Evolutionary conservation across 805 yeast genomes (phyloP).

Genomic region (Schwanniomyces sp.): DNA sequence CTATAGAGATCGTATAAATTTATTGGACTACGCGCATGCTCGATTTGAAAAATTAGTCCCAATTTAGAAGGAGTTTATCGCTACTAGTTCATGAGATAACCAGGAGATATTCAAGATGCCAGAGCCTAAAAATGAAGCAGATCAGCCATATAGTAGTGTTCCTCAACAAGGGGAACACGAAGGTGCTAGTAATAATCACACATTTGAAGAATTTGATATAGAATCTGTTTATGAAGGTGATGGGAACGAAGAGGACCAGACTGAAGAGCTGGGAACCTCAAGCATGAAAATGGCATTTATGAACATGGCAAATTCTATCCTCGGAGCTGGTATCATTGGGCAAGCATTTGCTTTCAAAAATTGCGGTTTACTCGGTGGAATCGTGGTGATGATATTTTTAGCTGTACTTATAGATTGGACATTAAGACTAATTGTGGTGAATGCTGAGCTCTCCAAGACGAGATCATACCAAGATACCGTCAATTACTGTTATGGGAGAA

Average conservation of each 20-base stretch:
- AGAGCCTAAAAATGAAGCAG: neutral
- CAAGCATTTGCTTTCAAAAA: constrained; percentile 86
- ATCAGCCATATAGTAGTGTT: constrained; percentile 4
- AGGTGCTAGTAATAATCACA: neutral
- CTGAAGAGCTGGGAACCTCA: constrained; percentile 28
- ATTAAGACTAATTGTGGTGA: constrained; percentile 69
- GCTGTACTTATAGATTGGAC: constrained; percentile 89
- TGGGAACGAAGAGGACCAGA: constrained; percentile 7
- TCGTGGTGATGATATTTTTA: constrained; percentile 56
- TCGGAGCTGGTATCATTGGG: constrained; percentile 96
- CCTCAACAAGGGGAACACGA: neutral
- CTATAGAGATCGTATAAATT: neutral
- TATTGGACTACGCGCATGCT: neutral
- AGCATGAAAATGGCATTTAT: constrained; percentile 82
- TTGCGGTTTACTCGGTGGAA: constrained; percentile 76
- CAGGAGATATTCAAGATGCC: neutral
- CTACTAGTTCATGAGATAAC: neutral
- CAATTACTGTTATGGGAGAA: constrained; percentile 69
- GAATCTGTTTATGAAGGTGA: constrained; percentile 3
- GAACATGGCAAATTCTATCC: constrained; percentile 94
- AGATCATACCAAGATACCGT: constrained; percentile 85
- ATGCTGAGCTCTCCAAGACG: constrained; percentile 75
- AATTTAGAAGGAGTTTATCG: neutral
- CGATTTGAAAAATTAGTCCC: neutral
- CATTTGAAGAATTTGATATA: constrained; percentile 6